phyloP scores from a whole-genome alignment of 2,329 filamentous ascomycete species.

The Sporothrix phasma region DNA sequence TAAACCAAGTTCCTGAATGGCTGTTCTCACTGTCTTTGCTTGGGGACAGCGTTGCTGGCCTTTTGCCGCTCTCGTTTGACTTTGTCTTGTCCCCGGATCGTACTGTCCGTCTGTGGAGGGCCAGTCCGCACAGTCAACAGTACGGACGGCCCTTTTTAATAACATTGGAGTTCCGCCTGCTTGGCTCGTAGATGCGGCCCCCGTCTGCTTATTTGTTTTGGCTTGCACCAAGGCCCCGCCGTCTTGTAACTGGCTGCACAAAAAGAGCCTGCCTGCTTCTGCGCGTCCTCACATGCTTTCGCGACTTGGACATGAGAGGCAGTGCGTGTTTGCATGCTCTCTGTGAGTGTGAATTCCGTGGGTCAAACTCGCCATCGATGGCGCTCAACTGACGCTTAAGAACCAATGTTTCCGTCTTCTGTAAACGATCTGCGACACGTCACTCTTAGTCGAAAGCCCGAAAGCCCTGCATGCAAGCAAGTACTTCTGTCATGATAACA shows the following conservation, averaged over 20 bases:
- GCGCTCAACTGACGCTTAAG: too few relatives aligned
- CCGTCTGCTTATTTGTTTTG: neutral
- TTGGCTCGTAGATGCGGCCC: neutral
- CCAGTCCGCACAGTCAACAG: neutral
- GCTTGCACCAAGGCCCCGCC: neutral
- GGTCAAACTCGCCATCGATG: too few relatives aligned
- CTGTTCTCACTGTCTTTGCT: neutral
- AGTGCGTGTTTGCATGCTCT: too few relatives aligned
- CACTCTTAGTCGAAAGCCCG: neutral
- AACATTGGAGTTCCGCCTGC: neutral
- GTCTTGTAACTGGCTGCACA: neutral
- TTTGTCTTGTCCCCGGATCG: neutral
- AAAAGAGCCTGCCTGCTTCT: neutral
- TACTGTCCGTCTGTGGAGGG: neutral
- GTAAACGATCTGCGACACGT: neutral
- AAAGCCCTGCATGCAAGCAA: neutral
- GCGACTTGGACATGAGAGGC: neutral
- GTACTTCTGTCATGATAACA: too few relatives aligned
- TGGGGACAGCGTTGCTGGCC: neutral
- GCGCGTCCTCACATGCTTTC: conserved; percentile 13
- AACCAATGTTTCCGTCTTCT: neutral
- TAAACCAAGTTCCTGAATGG: neutral
- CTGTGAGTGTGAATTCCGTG: neutral
- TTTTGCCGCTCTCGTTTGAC: neutral
- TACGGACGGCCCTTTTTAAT: neutral